Evolutionary conservation across 2,329 filamentous ascomycete genomes (phyloP), one percentile per base, ranked within the genome.

Genomic region (Colletotrichum sp.): DNA sequence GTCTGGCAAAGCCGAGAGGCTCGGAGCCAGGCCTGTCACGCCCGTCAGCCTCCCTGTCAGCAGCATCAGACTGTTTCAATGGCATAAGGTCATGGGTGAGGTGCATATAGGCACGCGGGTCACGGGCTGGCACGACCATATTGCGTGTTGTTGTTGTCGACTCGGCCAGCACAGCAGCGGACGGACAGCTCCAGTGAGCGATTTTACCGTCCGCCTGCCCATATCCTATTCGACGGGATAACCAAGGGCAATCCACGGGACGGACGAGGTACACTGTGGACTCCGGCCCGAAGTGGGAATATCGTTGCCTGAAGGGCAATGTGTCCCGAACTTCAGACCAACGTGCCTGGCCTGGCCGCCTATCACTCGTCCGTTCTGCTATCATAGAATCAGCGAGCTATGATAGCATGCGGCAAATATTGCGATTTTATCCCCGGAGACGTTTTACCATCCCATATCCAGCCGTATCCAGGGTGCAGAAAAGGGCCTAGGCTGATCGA

Each of bases 251-350:
- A 61, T 18, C 36, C 26, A 38, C 43, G 24, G 28, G 59, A 32
- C 14, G 26, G 7, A 32, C 32, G 65, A 64, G 59, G 38, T 58
- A 64, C 10, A 70, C 13, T 71, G 34, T 65, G 66, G 71, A 36
- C 48, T 56, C 71, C 48, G 43, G 71, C 48, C 66, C 58, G 26
- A 58, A 52, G 34, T 65, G 71, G 71, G 66, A 70, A 58, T 9
- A 64, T 71, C 66, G 24, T 64, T 58, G 38, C 71, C 59, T 38
- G 66, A 71, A 59, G 36, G 32, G 58, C 64, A 58, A 74, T n/a
- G 66, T 38, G 38, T 65, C 32, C 34, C 58, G 59, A 34, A 34
- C 21, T 48, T 32, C 64, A 38, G 36, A 61, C 52, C 59, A 38
- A 59, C 66, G 58, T 34, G 34, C 26, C 59, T 63, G 59, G 59